These are phyloP conservation scores for Cylindrotheca closterium DNA, from an alignment of 108 stramenopile species.

Conservation along the genomic window DNA sequence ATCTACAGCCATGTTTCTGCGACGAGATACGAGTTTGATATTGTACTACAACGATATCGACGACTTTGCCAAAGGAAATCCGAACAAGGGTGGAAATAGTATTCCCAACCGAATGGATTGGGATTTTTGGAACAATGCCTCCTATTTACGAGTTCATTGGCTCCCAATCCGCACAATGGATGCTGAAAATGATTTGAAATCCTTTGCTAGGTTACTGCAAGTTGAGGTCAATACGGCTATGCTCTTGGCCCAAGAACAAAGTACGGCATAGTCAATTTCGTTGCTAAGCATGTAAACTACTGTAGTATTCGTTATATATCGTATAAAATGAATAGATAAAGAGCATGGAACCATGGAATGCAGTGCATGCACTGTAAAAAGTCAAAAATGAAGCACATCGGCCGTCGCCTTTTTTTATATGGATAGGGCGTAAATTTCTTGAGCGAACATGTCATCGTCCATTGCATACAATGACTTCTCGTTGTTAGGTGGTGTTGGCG, in stretches of 20 bases:
- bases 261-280: background rate
- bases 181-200: slow-evolving; percentile 17
- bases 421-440: no score
- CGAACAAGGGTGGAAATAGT: background rate
- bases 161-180: slow-evolving; percentile 25
- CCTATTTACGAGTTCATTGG: slow-evolving; percentile 40
- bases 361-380: no score
- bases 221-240: slow-evolving; percentile 20
- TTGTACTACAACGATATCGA: slow-evolving; percentile 31
- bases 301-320: no score
- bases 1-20: slow-evolving; percentile 36
- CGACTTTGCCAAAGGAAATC: slow-evolving; percentile 13
- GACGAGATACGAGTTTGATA: slow-evolving; percentile 19
- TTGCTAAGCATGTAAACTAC: background rate
- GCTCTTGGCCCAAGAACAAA: background rate
- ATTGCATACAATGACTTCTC: no score
- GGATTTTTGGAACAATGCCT: slow-evolving; percentile 39
- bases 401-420: no score
- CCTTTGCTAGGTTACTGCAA: slow-evolving; percentile 33
- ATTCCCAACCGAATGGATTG: slow-evolving; percentile 37
- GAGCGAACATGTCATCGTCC: no score
- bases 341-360: no score
- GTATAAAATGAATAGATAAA: no score
- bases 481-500: no score
- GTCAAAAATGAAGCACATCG: no score